Evolutionary conservation across 768 basidiomycete genomes (phyloP).

Genomic region (Phanerochaete carnosa): DNA sequence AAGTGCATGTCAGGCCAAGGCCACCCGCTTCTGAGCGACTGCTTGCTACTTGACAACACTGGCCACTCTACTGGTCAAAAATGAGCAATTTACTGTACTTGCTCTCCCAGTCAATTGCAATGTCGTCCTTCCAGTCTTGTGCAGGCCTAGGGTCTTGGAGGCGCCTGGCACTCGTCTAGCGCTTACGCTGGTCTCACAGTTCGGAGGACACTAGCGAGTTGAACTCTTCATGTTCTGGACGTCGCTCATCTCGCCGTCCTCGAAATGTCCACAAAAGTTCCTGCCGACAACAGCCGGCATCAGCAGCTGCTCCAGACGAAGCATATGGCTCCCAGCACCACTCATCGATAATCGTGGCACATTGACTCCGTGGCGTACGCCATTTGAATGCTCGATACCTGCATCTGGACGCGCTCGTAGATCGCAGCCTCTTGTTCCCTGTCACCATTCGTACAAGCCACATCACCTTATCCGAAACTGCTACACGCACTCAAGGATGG

Average conservation of each 20-base stretch:
- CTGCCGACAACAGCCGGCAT: not conserved
- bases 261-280: no score
- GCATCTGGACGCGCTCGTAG: not conserved
- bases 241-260: slow-evolving; percentile 1
- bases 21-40: no score
- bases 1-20: no score
- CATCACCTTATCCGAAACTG: slow-evolving; percentile 1
- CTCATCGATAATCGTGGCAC: slow-evolving; percentile 6
- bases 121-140: no score
- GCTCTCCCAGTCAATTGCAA: no score
- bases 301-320: not conserved
- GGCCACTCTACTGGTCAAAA: no score
- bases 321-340: not conserved
- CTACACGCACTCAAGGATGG: slow-evolving; percentile 12
- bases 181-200: no score
- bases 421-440: not conserved
- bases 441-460: not conserved
- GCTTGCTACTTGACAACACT: no score
- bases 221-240: slow-evolving; percentile 1
- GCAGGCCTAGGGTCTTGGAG: no score
- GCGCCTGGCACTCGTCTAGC: no score
- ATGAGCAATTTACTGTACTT: no score
- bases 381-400: not conserved
- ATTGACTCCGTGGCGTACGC: not conserved
- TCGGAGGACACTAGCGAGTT: no score